These are phyloP conservation scores for Tetragonia tetragonoides DNA, from an alignment of 148 eudicot genomes.

Conservation along the genomic window DNA sequence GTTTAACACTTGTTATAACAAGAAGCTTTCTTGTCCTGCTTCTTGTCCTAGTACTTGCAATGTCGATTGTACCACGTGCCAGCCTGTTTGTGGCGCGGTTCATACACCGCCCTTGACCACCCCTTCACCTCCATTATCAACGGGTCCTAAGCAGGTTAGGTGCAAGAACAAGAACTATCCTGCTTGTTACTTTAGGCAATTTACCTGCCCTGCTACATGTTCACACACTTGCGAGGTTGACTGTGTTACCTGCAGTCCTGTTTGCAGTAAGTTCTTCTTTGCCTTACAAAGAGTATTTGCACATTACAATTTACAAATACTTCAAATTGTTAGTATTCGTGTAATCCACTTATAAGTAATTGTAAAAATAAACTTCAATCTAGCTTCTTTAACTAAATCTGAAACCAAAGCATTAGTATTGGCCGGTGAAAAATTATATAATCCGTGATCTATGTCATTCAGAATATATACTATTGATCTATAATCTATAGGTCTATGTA, in stretches of 20 bases:
- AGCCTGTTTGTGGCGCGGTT: conserved; percentile 17
- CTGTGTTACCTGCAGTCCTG: conserved; percentile 45
- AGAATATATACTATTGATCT: no score
- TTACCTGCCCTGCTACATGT: conserved; percentile 38
- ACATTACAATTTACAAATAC: no score
- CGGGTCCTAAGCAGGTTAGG: conserved; percentile 29
- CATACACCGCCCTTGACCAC: conserved; percentile 1
- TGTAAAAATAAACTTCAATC: no score
- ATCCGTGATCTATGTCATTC: no score
- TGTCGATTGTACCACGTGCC: conserved; percentile 28
- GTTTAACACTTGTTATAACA: conserved; percentile 15
- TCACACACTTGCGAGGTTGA: conserved; percentile 39
- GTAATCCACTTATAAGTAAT: no score
- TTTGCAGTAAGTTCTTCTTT: conserved; percentile 40
- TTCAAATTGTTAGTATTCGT: no score
- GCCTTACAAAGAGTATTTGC: no score
- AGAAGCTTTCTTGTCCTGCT: conserved; percentile 26
- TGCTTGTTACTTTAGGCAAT: conserved; percentile 30
- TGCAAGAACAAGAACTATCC: conserved; percentile 31
- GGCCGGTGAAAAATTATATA: no score
- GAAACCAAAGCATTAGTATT: no score
- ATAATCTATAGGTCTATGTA: no score
- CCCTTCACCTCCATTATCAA: conserved; percentile 11
- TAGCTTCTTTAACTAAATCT: no score
- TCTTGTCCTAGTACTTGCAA: conserved; percentile 33